Base-by-base conservation (phyloP, 2,329 filamentous ascomycete species). In the Alternaria viburni region DNA sequence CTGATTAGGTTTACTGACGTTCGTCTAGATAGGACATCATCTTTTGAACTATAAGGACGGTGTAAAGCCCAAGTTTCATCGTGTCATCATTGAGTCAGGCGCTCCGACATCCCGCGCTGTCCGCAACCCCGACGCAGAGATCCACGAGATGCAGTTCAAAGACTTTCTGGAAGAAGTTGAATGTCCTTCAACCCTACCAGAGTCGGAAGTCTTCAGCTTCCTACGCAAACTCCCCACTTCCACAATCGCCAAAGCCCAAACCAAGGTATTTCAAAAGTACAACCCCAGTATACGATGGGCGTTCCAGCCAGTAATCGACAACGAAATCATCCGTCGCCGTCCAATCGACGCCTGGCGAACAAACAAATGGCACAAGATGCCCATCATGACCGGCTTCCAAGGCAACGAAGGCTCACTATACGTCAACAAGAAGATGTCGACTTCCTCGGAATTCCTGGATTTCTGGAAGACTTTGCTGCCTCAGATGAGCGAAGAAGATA, bases 251-350 rank as follows among this genome's bases (percentile, higher is more conserved):
- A 69, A 75, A 9, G 83, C 82, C 5, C 82, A 83, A 45, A 79
- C 76, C 10, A 73, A 69, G 3, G 77, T 85, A 0, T 85, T 85
- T 56, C 78, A 82, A 57, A 77, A 77, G 44, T 85, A 83, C 64
- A 84, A 84, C 36, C 79, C 82, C 0, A 83, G 81, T 9, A 72
- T 84, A 0, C 76, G 81, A 26, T 86, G 83, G 83, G 83, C 91
- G 1, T 93, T 91, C 79, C 90, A 92, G 70, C 90, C 90, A 8
- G 87, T 89, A 36, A 86, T 92, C 60, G 89, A 91, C 71, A 85
- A 85, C 5, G 84, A 86, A 12, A 76, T 89, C 13, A 87, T 92
- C 57, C 82, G 84, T 3, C 81, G 84, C 25, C 79, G 85, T 11
- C 90, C 90, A 4, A 82, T 90, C 12, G 80, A 83, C n/a, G 83